A percentile compares a stretch with the other conserved stretches of the same genome.
phyloP scores from a whole-genome alignment of 2,329 filamentous ascomycete genomes.

The Aureobasidium pullulans region DNA sequence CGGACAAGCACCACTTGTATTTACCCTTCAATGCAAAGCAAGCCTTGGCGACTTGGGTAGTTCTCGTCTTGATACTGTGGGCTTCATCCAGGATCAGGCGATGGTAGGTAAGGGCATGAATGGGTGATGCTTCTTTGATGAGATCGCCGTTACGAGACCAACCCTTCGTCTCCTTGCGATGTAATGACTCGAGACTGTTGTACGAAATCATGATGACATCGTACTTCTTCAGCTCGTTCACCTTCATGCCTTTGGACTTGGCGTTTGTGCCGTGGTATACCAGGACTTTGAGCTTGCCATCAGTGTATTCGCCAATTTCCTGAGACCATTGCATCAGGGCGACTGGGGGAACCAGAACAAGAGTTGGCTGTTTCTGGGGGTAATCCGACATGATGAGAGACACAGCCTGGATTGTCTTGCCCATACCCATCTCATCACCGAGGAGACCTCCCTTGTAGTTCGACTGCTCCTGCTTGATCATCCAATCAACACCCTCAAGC shows the following conservation, averaged over 20 bases:
- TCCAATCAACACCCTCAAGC: slow-evolving; percentile 88
- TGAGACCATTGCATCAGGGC: slow-evolving; percentile 88
- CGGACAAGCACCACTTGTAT: slow-evolving; percentile 93
- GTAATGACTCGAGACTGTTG: slow-evolving; percentile 81
- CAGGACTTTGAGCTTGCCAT: slow-evolving; percentile 82
- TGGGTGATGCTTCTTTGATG: slow-evolving; percentile 66
- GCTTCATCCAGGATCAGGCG: slow-evolving; percentile 91
- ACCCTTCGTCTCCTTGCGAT: slow-evolving; percentile 86
- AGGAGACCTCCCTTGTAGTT: slow-evolving; percentile 83
- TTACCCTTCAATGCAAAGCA: slow-evolving; percentile 83
- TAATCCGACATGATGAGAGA: slow-evolving; percentile 98
- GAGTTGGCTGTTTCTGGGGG: slow-evolving; percentile 70
- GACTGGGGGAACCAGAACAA: slow-evolving; percentile 87
- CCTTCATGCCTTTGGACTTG: slow-evolving; percentile 69
- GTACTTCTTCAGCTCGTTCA: slow-evolving; percentile 69
- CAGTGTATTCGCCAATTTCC: slow-evolving; percentile 59
- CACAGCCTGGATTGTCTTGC: slow-evolving; percentile 97
- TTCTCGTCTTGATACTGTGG: slow-evolving; percentile 86
- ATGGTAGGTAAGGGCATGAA: slow-evolving; percentile 83
- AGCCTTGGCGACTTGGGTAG: slow-evolving; percentile 85
- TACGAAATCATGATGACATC: slow-evolving; percentile 98
- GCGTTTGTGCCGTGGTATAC: slow-evolving; percentile 83
- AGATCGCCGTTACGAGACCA: slow-evolving; percentile 73
- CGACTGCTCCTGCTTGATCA: slow-evolving; percentile 80
- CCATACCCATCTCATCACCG: slow-evolving; percentile 97